Evolutionary conservation across 495 filamentous ascomycete genomes (phyloP), one percentile per base, ranked within the genome.

Genomic region (Thozetella sp.): DNA sequence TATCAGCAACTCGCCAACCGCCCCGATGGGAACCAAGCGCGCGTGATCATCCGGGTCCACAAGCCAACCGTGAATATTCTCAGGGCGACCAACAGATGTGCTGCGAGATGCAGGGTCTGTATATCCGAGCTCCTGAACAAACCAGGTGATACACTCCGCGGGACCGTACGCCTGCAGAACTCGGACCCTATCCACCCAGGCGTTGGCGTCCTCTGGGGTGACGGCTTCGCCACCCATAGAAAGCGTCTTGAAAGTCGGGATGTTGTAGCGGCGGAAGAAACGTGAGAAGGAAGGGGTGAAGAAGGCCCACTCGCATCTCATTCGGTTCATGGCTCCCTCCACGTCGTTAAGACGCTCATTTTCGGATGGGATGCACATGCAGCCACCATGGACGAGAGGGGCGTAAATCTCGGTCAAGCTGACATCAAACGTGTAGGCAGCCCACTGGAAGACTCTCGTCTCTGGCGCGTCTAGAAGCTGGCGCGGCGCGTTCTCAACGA

Each of bases 131-230:
- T 51, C 23, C 23, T 51, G 6, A 20, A 48, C 17, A 37, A 22
- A 37, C 53, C 53, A 51, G 25, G 3, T 3, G 43, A 25, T 22
- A 62, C 61, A 24, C 26, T 63, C 67, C 10, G 71, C 67, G 1
- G 83, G 86, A 0, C 86, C 86, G 58, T 86, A 88, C 1, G 77
- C 78, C 55, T 85, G 84, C n/a, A 84, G 60, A 11, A 82, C 67
- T 61, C 68, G 67, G 45, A 78, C 58, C 24, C 69, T 68, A 12
- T 76, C 69, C 19, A 68, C 78, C 86, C 85, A 88, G 51, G 80
- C 81, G 2, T 65, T 69, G 17, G 83, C 76, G 54, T 83, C 74
- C n/a, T 83, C 78, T 19, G 74, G 68, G 25, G 15, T 27, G 75
- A 88, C 80, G 55, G 83, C 79, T 57, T 88, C 86, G 20, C 83